Base-by-base conservation (phyloP, 257 asterid genomes). In the Marsdenia floribunda region DNA sequence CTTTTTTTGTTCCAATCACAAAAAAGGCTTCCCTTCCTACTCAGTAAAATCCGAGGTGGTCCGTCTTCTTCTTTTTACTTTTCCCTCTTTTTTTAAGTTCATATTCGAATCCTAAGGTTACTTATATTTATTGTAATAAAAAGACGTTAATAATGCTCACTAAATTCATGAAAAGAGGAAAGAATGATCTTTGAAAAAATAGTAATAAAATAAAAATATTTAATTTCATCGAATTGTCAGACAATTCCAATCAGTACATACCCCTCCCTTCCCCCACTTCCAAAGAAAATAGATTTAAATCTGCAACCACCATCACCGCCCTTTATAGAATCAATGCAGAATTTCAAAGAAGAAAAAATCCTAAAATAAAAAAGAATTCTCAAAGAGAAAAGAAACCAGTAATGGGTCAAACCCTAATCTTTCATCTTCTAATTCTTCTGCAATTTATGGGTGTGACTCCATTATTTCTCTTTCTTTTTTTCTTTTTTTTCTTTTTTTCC, bases 251-350 rank as follows among this genome's bases (percentile, higher is more conserved):
- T 84, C 79, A 75, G 74, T 68, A 69, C 76, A 73, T 80, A 40
- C 5, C 46, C 46, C 46, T 5, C 46, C 7, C 7, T 7, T 6
- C 46, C 49, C 74, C 79, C 6, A 0, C 75, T 80, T 75, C 53
- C 80, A 72, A 78, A 63, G 26, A 79, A 83, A 80, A 40, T 40
- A 86, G 82, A 77, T 83, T 82, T 75, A 67, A 83, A 76, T 71
- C 54, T 49, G 75, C 82, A 71, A 76, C 68, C 18, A 11, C 68
- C 18, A 11, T 29, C 29, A 63, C 72, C 74, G 72, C 44, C 46
- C 60, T 81, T 82, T 73, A 84, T 78, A 82, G 46, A 75, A 79
- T 76, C 87, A 81, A 50, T 80, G 69, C 87, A 83, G 77, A 78
- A 84, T 71, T 33, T 50, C 80, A 80, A 82, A 85, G 13, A 68